phyloP scores from a whole-genome alignment of 2,329 filamentous ascomycete species.

The Alternaria arborescens region DNA sequence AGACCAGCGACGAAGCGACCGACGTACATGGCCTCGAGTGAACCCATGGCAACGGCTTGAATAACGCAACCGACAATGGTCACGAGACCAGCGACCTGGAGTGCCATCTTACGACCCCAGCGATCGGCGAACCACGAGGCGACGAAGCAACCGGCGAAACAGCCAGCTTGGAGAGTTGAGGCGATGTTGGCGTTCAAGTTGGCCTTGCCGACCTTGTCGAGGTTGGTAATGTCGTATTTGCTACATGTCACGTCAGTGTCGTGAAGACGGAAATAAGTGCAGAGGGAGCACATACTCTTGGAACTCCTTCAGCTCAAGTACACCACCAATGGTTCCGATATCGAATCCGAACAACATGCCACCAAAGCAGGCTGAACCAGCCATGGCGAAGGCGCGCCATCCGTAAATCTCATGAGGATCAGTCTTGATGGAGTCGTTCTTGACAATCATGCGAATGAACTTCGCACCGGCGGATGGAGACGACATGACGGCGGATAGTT shows the following conservation, averaged over 20 bases:
- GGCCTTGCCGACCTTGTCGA: slow-evolving; percentile 55
- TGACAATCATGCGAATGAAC: slow-evolving; percentile 66
- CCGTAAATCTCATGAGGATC: slow-evolving; percentile 75
- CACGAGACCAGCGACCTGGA: slow-evolving; percentile 66
- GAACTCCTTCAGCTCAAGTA: slow-evolving; percentile 68
- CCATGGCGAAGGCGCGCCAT: slow-evolving; percentile 72
- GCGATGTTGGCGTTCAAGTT: slow-evolving; percentile 73
- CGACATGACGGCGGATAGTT: slow-evolving; percentile 16
- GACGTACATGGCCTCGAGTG: slow-evolving; percentile 70
- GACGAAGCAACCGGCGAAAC: slow-evolving; percentile 70
- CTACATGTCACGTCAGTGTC: slow-evolving; percentile 40
- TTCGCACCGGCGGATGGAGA: slow-evolving; percentile 35
- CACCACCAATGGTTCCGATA: slow-evolving; percentile 73
- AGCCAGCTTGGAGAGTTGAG: slow-evolving; percentile 74
- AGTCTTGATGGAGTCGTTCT: slow-evolving; percentile 74
- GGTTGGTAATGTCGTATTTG: slow-evolving; percentile 61
- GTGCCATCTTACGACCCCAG: slow-evolving; percentile 63
- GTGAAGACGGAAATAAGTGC: slow-evolving; percentile 8
- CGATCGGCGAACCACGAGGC: slow-evolving; percentile 63
- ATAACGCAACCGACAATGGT: slow-evolving; percentile 70
- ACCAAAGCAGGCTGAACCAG: slow-evolving; percentile 73
- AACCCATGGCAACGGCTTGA: slow-evolving; percentile 69
- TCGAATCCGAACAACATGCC: slow-evolving; percentile 73
- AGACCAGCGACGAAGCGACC: slow-evolving; percentile 68
- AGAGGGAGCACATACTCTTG: slow-evolving; percentile 55